Conservation (phyloP, 2,329 filamentous ascomycete genomes). For the Dactylella cylindrospora region DNA sequence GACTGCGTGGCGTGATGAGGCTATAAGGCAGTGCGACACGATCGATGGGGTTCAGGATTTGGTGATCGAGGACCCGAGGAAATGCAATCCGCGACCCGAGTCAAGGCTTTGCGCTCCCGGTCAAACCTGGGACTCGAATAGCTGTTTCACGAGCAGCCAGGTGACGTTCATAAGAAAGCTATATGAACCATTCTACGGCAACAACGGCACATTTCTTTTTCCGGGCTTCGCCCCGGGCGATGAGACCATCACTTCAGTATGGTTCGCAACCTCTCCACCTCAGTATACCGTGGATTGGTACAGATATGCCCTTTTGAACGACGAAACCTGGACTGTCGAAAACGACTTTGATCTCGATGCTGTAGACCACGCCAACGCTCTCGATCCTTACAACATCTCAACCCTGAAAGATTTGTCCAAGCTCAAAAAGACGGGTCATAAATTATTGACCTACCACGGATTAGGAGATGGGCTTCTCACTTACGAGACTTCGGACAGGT, state of each 20-base stretch:
- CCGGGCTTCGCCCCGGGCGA: constrained; percentile 30
- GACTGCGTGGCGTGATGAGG: constrained; percentile 51
- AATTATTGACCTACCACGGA: constrained; percentile 57
- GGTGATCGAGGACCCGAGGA: constrained; percentile 53
- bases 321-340: constrained; percentile 53
- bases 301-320: constrained; percentile 54
- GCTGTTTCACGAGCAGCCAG: constrained; percentile 50
- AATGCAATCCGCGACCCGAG: constrained; percentile 51
- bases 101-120: constrained; percentile 49
- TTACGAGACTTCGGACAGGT: constrained; percentile 12
- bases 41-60: constrained; percentile 57
- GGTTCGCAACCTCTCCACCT: constrained; percentile 1
- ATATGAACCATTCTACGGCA: constrained; percentile 51
- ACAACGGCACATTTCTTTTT: constrained; percentile 51
- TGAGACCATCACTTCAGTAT: constrained; percentile 15
- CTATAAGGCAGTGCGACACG: constrained; percentile 57
- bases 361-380: constrained; percentile 51
- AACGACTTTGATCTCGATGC: constrained; percentile 51
- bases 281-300: constrained; percentile 52
- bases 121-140: constrained; percentile 13
- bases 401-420: constrained; percentile 53
- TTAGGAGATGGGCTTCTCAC: constrained; percentile 54
- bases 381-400: constrained; percentile 53
- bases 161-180: constrained; percentile 50
- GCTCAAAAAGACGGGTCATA: constrained; percentile 54